phyloP scores from a whole-genome alignment of 495 filamentous ascomycete species.

The Clohesyomyces aquaticus region DNA sequence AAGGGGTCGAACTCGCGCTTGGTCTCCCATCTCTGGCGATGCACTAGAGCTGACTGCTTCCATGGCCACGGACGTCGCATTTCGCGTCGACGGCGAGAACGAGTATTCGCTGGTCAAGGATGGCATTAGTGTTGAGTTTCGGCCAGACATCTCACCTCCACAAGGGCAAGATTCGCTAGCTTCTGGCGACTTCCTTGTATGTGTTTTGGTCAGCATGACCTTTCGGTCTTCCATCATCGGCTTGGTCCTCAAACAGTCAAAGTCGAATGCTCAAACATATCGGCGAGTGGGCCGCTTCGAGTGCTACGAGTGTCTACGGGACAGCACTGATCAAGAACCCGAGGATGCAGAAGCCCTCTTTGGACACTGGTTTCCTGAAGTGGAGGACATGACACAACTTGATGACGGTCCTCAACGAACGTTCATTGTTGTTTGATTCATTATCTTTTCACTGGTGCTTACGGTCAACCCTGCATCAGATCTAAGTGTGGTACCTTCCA shows the following conservation, averaged over 20 bases:
- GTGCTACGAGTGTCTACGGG: conserved; percentile 34
- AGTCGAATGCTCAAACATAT: conserved; percentile 18
- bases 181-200: conserved; percentile 28
- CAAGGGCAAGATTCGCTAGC: conserved; percentile 19
- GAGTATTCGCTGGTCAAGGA: conserved; percentile 29
- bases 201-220: conserved; percentile 35
- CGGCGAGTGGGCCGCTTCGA: conserved; percentile 36
- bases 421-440: conserved; percentile 31
- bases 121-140: conserved; percentile 34
- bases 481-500: neutral
- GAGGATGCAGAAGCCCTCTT: conserved; percentile 36
- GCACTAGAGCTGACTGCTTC: conserved; percentile 26
- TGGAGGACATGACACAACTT: conserved; percentile 37
- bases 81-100: conserved; percentile 13
- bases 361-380: conserved; percentile 35
- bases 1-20: conserved; percentile 8
- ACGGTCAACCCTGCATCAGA: neutral
- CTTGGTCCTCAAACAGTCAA: conserved; percentile 29
- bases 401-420: conserved; percentile 30
- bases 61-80: conserved; percentile 31
- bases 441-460: neutral
- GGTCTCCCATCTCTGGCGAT: conserved; percentile 29
- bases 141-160: conserved; percentile 25
- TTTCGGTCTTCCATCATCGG: conserved; percentile 38
- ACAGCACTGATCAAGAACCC: conserved; percentile 18